Base-by-base conservation (phyloP, 2,329 filamentous ascomycete genomes). In the Paecilomyces dactylethromorphus region DNA sequence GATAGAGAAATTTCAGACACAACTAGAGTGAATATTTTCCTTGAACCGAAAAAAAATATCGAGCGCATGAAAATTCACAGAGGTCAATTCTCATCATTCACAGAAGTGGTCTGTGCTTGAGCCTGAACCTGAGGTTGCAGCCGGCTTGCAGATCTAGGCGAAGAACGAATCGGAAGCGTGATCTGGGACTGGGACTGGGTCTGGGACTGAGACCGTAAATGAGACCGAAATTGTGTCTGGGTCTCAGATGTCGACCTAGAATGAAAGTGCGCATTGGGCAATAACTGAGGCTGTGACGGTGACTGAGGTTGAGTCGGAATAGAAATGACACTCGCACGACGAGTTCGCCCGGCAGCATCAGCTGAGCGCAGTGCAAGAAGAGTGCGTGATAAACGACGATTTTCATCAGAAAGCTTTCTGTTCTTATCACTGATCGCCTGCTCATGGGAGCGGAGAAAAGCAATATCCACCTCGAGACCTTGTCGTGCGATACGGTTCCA, bases 331-430 rank as follows among this genome's bases (percentile, higher is more conserved):
- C 39, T 45, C n/a, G 39, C 5, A 45, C 39, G 39, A 45, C 39
- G 39, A 8, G 15, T 18, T 45, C 39, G 15, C 3, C 15, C 4
- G 8, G n/a, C 10, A 18, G 39, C 10, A n/a, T 45, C 39, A 18
- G 39, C 39, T 15, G 39, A 18, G 4, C 39, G 39, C 39, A 45
- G 21, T 10, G 39, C n/a, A 45, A 45, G 39, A 45, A 45, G 39
- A 45, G 39, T 18, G 15, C 39, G 39, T 10, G 39, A 45, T n/a
- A 45, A 18, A 45, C 39, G 39, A 18, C 18, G n/a, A 18, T 45
- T 45, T 49, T 62, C 58, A 35, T 62, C 58, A 11, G 51, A 58
- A 10, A 62, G n/a, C 35, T 52, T 60, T 54, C 57, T 58, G 29
- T 62, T 62, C 32, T 62, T 59, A 3, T 35, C 29, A 31, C 50